Base-by-base conservation (phyloP, 2,329 filamentous ascomycete genomes). In the Claviceps sp. region DNA sequence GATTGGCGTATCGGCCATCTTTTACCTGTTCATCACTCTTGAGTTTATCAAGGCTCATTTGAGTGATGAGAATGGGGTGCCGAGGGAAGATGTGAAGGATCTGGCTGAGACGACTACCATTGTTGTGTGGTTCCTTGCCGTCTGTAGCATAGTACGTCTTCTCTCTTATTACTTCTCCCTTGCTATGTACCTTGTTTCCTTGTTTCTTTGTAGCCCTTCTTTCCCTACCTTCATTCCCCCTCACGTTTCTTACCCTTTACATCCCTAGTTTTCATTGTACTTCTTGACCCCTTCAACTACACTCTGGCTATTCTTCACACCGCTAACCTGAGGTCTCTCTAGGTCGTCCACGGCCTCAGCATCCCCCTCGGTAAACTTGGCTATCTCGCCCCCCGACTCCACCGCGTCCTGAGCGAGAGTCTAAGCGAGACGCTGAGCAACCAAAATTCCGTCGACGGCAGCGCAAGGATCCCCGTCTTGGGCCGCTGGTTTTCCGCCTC, bases 1-100 rank as follows among this genome's bases (percentile, higher is more conserved):
- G 0, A 90, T 96, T 52, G 89, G 91, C 2, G 89, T 95, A 1
- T 88, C 87, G 16, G 90, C 89, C 1, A 78, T 95, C 20, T 96
- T 95, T 64, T 95, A 96, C 63, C 75, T 96, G 5, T 94, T 89
- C 61, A 73, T 95, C 55, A 84, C 79, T 42, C 66, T 87, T 1
- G 87, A 95, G 24, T 95, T 90, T 55, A 72, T 96, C 18, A 48
- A 68, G 65, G 34, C 68, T 54, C 61, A 63, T 2, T 61, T 79
- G n/a, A 78, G 61, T 18, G 59, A 74, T 0, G 77, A 81, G 7
- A 70, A 86, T 50, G 82, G 79, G 0, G 62, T 75, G 36, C 69
- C 79, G 14, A 75, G 87, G 30, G 71, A 75, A 38, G 88, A 94
- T 62, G 84, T 88, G 0, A 67, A 70, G 36, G 68, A 76, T 8